These are phyloP conservation scores for Mycena crocata DNA, from an alignment of 768 basidiomycete species.

Conservation along the genomic window DNA sequence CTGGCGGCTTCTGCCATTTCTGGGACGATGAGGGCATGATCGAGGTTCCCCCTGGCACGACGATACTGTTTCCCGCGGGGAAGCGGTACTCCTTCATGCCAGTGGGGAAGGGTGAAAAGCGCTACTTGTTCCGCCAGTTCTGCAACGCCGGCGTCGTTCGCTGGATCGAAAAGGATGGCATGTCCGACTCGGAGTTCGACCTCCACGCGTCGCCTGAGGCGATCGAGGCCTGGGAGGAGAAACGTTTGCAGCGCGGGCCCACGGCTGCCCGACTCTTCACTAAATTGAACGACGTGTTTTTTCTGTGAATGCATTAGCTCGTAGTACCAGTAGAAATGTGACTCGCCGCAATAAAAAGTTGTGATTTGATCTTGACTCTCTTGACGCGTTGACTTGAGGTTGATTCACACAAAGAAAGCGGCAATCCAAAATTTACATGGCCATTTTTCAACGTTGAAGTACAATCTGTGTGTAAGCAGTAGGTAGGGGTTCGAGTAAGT, in stretches of 20 bases:
- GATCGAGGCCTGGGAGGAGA: not conserved
- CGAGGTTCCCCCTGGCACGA: not conserved
- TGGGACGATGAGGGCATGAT: not conserved
- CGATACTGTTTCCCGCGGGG: not conserved
- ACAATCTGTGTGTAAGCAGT: too few species aligned
- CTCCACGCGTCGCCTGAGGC: not conserved
- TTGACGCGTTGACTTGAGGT: too few species aligned
- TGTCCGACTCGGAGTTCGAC: not conserved
- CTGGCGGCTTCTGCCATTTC: not conserved
- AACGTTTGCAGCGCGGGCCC: not conserved
- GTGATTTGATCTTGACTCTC: not conserved
- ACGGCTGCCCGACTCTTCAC: not conserved
- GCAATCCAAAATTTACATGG: too few species aligned
- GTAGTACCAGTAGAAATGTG: too few species aligned
- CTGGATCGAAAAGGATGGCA: slow-evolving; percentile 7
- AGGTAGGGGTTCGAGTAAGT: too few species aligned
- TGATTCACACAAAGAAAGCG: too few species aligned
- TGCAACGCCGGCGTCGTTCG: not conserved
- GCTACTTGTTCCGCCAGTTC: not conserved
- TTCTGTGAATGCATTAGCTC: not conserved
- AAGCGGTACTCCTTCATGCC: not conserved
- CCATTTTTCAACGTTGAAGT: too few species aligned
- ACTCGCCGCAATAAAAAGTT: too few species aligned
- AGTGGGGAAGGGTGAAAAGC: not conserved
- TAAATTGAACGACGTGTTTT: not conserved